Base-by-base conservation (phyloP, 257 asterid species). In the Sherardia arvensis region DNA sequence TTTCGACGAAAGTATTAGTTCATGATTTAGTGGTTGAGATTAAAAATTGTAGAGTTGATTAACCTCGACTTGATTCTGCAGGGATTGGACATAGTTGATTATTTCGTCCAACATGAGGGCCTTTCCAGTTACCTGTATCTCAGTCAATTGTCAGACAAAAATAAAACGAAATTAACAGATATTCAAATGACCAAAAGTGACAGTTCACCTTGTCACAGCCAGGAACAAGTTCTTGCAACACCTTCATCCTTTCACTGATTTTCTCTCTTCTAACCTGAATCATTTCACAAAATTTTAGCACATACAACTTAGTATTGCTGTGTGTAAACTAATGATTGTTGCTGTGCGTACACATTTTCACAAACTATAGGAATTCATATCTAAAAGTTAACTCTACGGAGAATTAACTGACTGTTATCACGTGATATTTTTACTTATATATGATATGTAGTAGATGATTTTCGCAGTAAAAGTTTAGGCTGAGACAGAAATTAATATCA, bases 61-160 rank as follows among this genome's bases (percentile, higher is more conserved):
- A 34, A 90, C 97, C 97, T 90, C 96, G 22, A 87, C 95, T 84
- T 90, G 97, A 73, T 85, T 76, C 78, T 87, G 95, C 58, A 89
- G 81, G 63, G 97, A 89, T 58, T 86, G 95, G 77, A 89, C 95
- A 78, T 89, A 89, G 71, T 87, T 85, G 66, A 90, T 90, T 30
- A 90, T 90, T 74, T 90, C 92, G 82, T 90, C 97, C 91, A 90
- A 80, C 90, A 90, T 78, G 73, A 80, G 91, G 88, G 97, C 97
- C 94, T 90, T 90, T 27, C 97, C 97, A 60, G 86, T 85, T 62
- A 83, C 91, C 97, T 89, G 81, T 75, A 40, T 64, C 57, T 69
- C 81, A 81, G 59, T 56, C 73, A 77, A 74, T 17, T 73, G 77
- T 71, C 78, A 69, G 72, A 25, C 3, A 63, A 58, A 20, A 59